A percentile compares a stretch with the other conserved stretches of the same genome.
phyloP scores from a whole-genome alignment of 306 rosid genomes.

The Inga laurina region DNA sequence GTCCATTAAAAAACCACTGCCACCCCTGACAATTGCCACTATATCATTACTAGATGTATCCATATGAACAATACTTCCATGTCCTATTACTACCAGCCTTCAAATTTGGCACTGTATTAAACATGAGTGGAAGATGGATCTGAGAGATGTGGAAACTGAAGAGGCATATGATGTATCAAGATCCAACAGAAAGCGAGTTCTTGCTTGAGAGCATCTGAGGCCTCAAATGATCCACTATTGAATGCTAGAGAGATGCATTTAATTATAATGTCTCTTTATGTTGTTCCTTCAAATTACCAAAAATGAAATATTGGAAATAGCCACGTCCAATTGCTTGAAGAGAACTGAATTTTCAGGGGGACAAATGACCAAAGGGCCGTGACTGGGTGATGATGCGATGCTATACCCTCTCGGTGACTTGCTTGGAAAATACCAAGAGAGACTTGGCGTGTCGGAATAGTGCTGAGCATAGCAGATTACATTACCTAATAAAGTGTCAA shows the following conservation, averaged over 20 bases:
- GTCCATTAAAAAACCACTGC: neutral
- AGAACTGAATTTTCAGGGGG: neutral
- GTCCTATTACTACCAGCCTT: neutral
- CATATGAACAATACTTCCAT: neutral
- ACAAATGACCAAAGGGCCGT: neutral
- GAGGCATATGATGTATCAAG: constrained; percentile 2
- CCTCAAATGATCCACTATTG: constrained; percentile 9
- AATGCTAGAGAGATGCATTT: constrained; percentile 3
- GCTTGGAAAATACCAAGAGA: constrained; percentile 31
- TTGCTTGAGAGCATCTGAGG: neutral
- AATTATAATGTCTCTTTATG: neutral
- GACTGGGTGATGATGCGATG: neutral
- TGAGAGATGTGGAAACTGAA: too few relatives aligned
- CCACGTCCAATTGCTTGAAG: neutral
- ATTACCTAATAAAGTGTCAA: constrained; percentile 16
- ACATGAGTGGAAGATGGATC: too few relatives aligned
- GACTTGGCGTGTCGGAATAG: constrained; percentile 37
- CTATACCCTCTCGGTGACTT: constrained; percentile 28
- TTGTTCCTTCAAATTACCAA: constrained; percentile 5
- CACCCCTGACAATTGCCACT: neutral
- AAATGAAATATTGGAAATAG: neutral
- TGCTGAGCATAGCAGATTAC: neutral
- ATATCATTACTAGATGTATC: neutral
- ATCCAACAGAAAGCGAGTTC: neutral
- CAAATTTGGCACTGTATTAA: neutral